Evolutionary conservation across 2,329 filamentous ascomycete species (phyloP).

Genomic region (Coleophoma crateriformis): DNA sequence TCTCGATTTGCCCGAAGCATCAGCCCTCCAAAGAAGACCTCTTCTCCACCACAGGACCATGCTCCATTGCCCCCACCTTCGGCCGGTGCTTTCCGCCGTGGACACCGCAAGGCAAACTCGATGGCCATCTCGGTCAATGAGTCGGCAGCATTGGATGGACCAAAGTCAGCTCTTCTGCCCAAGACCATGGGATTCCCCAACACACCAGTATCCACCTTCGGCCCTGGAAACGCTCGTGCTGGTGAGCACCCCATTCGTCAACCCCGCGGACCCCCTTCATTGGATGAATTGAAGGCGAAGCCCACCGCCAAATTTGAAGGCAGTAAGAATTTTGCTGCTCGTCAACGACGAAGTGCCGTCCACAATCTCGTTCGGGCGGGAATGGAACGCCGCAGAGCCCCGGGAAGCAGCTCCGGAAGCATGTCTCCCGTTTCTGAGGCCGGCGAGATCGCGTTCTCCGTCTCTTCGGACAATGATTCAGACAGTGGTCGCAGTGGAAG

Average conservation of each 20-base stretch:
- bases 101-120: conserved; percentile 86
- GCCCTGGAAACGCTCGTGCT: conserved; percentile 85
- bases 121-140: conserved; percentile 33
- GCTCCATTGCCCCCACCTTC: conserved; percentile 80
- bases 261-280: conserved; percentile 82
- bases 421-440: conserved; percentile 88
- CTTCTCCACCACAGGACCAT: conserved; percentile 64
- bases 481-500: conserved; percentile 66
- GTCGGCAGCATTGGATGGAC: conserved; percentile 24
- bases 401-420: conserved; percentile 70
- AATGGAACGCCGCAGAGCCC: conserved; percentile 71
- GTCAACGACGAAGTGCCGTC: conserved; percentile 86
- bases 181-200: conserved; percentile 77
- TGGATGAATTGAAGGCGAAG: conserved; percentile 85
- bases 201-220: conserved; percentile 81
- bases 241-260: conserved; percentile 93
- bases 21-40: conserved; percentile 59
- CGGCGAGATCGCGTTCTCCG: conserved; percentile 57
- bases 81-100: conserved; percentile 85
- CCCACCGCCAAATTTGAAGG: conserved; percentile 92
- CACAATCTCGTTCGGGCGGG: conserved; percentile 89
- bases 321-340: conserved; percentile 94
- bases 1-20: conserved; percentile 53
- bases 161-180: conserved; percentile 58
- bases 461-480: conserved; percentile 68